Base-by-base conservation (phyloP, 768 basidiomycete genomes). In the Boletus speciosus region DNA sequence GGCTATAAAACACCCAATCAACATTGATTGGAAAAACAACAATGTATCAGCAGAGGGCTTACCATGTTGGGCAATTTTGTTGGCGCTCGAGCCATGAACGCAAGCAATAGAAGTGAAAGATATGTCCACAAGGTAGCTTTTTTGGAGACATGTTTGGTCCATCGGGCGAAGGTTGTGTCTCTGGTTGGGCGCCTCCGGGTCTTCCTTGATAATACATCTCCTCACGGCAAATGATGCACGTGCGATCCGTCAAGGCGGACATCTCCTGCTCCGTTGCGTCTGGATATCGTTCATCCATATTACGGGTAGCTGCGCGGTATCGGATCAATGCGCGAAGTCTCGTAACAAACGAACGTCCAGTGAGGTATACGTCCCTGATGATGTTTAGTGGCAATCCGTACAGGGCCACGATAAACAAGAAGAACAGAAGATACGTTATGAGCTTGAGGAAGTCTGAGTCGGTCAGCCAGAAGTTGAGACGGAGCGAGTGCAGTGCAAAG, bases 41-140 rank as follows among this genome's bases (percentile, higher is more conserved):
- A 23, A 40, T 32, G 5, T 31, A 15, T 16, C 14, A 42, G 46
- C 54, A 52, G 21, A 34, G 71, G 19, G 10, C 86, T 71, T 47
- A 96, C 96, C 96, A 99, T 39, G 97, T 99, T 2, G 97, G 97
- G 69, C 97, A 99, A 62, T 91, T 98, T 71, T 98, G 97, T 70
- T 99, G 97, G 41, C 97, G 81, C 71, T 99, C 97, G 27, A 99
- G 80, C 97, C 97, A 99, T 21, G 93, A 95, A 38, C 93, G 81
- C 58, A 99, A 80, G 71, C 97, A 99, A 65, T 98, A 86, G 69
- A 98, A 96, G 72, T 99, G 97, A 76, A 99, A 99, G 40, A 97
- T 85, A 69, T 99, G 97, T 1, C 95, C 95, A 73, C 97, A 99
- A 9, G 89, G 92, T 23, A 99, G 76, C 67, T 93, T 95, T 76